Evolutionary conservation across 495 filamentous ascomycete genomes (phyloP), one percentile per base, ranked within the genome.

Genomic region (Penicillium simplicissimum): DNA sequence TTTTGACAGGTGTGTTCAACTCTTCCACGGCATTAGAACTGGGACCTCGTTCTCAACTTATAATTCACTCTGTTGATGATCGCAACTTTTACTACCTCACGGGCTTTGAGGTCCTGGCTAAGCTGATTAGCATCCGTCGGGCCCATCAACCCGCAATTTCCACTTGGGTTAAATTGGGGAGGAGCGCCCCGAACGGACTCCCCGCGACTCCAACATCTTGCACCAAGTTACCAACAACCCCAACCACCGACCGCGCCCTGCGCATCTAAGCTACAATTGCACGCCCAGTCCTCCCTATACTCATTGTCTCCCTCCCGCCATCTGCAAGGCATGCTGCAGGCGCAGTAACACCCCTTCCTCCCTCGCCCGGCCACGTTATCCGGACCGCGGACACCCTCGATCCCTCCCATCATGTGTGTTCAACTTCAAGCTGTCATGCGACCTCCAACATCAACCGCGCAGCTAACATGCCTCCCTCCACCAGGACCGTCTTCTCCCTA

Each of bases 401-500:
- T 25, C 56, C 33, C 23, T 11, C 38, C 51, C 67, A 64, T 38
- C 53, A 72, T 72, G 69, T 72, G 61, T 56, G 66, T 58, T 48
- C 40, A 14, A 33, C 28, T 58, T 48, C 40, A 11, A 33, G 28
- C 37, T 19, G 42, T 35, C n/a, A 38, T 58, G 40, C 23, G 37
- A 59, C 10, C 34, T 10, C 45, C 40, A 57, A 48, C 15, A 31
- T 48, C 34, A 15, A 52, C 49, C 36, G 52, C 54, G 57, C 59
- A 35, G 52, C 67, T 70, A 54, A 72, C 59, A 66, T 62, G 48
- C 51, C 17, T 53, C 23, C 17, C 17, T 31, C 43, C 17, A 19
- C n/a, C 54, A 97, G 93, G 95, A 88, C 91, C 57, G 89, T 98
- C 70, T 92, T 94, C 77, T 88, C 91, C 54, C 87, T 98, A 59